Percentiles rank a stretch among this genome's conserved stretches.
Evolutionary conservation across 805 yeast genomes (phyloP).

Genomic region (Metschnikowia continentalis): DNA sequence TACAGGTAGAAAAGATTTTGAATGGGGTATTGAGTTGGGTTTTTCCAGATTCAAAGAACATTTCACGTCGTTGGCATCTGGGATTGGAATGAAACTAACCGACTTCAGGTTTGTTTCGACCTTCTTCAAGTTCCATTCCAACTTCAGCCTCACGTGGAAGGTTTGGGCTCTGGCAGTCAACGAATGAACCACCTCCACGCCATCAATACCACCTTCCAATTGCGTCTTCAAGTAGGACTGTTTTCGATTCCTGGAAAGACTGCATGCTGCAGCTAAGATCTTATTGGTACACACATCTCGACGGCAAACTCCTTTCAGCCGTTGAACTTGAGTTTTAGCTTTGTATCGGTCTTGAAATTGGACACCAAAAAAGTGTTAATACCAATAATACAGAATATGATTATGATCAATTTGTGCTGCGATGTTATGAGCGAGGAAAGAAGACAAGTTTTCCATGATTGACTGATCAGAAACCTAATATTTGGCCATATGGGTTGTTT

Average conservation of each 20-base stretch:
- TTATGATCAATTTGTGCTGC: slow-evolving; percentile 28
- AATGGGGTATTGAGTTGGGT: no score
- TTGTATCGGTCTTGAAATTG: slow-evolving; percentile 42
- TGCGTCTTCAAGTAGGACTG: slow-evolving; percentile 43
- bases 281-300: slow-evolving; percentile 73
- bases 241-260: slow-evolving; percentile 25
- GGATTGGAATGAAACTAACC: slow-evolving; percentile 63
- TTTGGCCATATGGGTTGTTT: no score
- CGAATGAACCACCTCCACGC: slow-evolving; percentile 28
- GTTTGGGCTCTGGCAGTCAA: slow-evolving; percentile 30
- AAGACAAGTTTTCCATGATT: slow-evolving; percentile 9
- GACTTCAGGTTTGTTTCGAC: slow-evolving; percentile 71
- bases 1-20: no score
- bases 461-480: no score
- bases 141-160: slow-evolving; percentile 52
- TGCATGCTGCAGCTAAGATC: slow-evolving; percentile 61
- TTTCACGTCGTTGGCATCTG: slow-evolving; percentile 38
- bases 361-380: slow-evolving; percentile 56
- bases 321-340: slow-evolving; percentile 51
- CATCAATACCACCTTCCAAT: slow-evolving; percentile 32
- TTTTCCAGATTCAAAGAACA: no score
- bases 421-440: slow-evolving; percentile 20
- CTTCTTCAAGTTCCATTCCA: slow-evolving; percentile 75
- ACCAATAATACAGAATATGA: slow-evolving; percentile 35
- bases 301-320: slow-evolving; percentile 86